Conservation (phyloP, 2,329 filamentous ascomycete genomes). For the Sarocladium kiliense region DNA sequence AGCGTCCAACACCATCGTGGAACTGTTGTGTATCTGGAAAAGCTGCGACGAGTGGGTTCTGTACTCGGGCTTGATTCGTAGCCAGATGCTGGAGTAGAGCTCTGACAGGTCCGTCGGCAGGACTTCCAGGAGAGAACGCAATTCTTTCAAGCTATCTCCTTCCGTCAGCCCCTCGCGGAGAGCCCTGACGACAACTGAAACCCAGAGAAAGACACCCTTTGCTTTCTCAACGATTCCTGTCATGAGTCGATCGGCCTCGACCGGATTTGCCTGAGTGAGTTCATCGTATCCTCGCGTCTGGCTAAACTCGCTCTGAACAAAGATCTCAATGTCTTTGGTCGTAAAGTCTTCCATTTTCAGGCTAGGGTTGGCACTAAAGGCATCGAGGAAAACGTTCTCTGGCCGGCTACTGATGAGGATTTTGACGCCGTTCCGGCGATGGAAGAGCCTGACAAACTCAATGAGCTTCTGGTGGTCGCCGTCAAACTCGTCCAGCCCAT, state of each 20-base stretch:
- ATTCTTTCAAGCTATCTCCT: not conserved
- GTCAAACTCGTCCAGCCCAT: constrained; percentile 16
- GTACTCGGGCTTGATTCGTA: not conserved
- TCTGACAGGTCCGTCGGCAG: constrained; percentile 10
- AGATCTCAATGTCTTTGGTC: constrained; percentile 9
- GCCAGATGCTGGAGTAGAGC: constrained; percentile 11
- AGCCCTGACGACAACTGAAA: not conserved
- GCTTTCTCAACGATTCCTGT: constrained; percentile 12
- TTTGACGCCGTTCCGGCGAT: constrained; percentile 12
- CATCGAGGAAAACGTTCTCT: constrained; percentile 11
- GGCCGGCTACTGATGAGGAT: constrained; percentile 19
- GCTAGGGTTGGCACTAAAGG: not conserved
- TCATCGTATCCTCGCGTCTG: not conserved
- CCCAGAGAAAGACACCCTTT: constrained; percentile 17
- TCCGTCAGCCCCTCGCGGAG: constrained; percentile 12
- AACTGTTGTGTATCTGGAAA: not conserved
- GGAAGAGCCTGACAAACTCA: constrained; percentile 9
- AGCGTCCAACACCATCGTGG: not conserved
- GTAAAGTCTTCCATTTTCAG: constrained; percentile 12
- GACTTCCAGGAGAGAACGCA: constrained; percentile 5
- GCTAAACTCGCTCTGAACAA: constrained; percentile 2
- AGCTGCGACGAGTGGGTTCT: not conserved
- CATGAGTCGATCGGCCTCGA: not conserved
- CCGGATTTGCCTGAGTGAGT: not conserved
- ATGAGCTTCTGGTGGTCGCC: constrained; percentile 10